Conservation (phyloP, 192 early-diverging fungal species). For the Coemansia sp. region DNA sequence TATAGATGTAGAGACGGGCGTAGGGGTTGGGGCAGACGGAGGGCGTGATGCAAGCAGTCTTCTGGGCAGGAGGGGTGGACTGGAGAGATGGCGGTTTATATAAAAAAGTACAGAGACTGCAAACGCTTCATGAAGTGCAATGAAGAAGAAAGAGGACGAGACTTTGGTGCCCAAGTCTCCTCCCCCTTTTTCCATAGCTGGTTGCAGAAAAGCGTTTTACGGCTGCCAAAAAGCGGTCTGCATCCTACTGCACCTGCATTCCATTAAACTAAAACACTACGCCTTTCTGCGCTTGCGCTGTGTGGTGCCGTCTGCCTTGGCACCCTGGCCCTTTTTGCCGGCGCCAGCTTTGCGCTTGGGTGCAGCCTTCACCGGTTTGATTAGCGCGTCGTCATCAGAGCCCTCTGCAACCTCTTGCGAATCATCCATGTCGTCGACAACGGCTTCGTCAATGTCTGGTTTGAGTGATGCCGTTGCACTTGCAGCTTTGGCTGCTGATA, state of each 20-base stretch:
- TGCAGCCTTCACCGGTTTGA: constrained; percentile 14
- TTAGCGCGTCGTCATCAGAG: constrained; percentile 18
- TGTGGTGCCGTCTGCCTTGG: constrained; percentile 10
- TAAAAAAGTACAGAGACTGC: too few relatives aligned
- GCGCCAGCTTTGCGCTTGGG: constrained; percentile 9
- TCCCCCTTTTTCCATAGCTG: too few relatives aligned
- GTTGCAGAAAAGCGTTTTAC: too few relatives aligned
- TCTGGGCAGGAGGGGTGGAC: background rate
- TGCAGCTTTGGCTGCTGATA: constrained; percentile 9
- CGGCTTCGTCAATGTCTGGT: constrained; percentile 25
- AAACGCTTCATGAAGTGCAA: too few relatives aligned
- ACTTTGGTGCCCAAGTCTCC: too few relatives aligned
- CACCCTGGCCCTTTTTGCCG: constrained; percentile 8
- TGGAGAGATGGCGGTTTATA: background rate
- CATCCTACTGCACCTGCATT: too few relatives aligned
- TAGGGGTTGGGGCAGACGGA: too few relatives aligned
- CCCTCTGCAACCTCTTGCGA: constrained; percentile 2
- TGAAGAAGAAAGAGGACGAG: too few relatives aligned
- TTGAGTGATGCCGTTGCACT: constrained; percentile 6
- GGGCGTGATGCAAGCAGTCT: background rate
- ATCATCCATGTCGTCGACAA: constrained; percentile 15
- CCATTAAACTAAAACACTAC: background rate
- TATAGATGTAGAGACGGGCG: too few relatives aligned
- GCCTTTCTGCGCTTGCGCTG: constrained; percentile 35
- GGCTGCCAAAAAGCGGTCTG: too few relatives aligned